These are phyloP conservation scores for Penicillium sp. DNA, from an alignment of 2,329 filamentous ascomycete species.

Conservation along the genomic window DNA sequence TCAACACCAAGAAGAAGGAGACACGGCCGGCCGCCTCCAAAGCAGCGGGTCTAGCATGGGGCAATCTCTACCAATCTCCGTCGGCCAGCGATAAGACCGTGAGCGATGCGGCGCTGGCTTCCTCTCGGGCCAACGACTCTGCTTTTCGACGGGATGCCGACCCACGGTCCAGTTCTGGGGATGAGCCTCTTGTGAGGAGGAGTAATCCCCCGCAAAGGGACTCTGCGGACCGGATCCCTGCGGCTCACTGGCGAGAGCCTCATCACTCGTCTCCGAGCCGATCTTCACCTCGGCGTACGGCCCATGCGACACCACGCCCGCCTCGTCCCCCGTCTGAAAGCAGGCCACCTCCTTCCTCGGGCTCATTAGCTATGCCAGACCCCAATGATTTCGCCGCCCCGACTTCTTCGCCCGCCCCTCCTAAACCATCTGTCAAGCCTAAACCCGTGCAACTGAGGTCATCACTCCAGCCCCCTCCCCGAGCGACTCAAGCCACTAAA, in stretches of 20 bases:
- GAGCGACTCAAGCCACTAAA: slow-evolving; percentile 15
- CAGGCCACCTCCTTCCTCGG: slow-evolving; percentile 12
- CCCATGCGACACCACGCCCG: slow-evolving; percentile 11
- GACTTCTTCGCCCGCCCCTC: slow-evolving; percentile 17
- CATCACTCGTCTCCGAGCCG: slow-evolving; percentile 13
- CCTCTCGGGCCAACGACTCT: slow-evolving; percentile 32
- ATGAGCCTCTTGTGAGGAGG: slow-evolving; percentile 20
- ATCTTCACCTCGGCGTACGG: slow-evolving; percentile 13
- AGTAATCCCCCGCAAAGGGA: slow-evolving; percentile 4
- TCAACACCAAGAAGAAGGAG: slow-evolving; percentile 37
- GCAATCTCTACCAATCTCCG: slow-evolving; percentile 33
- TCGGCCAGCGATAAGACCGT: slow-evolving; percentile 28
- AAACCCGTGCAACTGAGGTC: slow-evolving; percentile 37
- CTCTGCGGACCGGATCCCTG: slow-evolving; percentile 17
- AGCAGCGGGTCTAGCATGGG: slow-evolving; percentile 63
- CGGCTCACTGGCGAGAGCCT: slow-evolving; percentile 26
- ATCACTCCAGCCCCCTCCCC: slow-evolving; percentile 20
- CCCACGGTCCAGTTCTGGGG: slow-evolving; percentile 22
- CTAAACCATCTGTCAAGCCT: slow-evolving; percentile 37
- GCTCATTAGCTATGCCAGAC: slow-evolving; percentile 19
- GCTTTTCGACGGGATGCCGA: slow-evolving; percentile 28
- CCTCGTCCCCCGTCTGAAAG: slow-evolving; percentile 17
- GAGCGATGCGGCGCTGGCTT: slow-evolving; percentile 29
- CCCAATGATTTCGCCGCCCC: slow-evolving; percentile 22
- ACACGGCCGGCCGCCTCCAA: slow-evolving; percentile 58